Evolutionary conservation across 768 basidiomycete species (phyloP).

Genomic region (Rhodotorula paludigena): DNA sequence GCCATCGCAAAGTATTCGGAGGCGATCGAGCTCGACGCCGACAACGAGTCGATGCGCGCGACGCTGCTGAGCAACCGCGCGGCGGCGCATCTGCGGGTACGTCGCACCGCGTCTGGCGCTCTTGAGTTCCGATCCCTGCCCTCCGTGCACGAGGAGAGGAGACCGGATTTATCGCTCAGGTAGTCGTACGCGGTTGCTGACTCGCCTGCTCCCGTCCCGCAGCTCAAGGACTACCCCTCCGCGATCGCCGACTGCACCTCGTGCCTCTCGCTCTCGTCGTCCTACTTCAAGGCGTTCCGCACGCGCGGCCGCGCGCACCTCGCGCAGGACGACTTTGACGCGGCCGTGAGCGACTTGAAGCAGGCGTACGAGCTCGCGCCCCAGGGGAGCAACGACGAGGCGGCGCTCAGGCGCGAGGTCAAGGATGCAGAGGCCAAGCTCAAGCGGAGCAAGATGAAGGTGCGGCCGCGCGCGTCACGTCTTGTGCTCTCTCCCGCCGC

Average conservation of each 20-base stretch:
- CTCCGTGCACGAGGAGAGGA: no score
- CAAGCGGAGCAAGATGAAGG: constrained; percentile 84
- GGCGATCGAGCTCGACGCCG: constrained; percentile 60
- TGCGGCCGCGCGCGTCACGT: constrained; percentile 55
- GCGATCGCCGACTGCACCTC: constrained; percentile 67
- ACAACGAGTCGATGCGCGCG: constrained; percentile 74
- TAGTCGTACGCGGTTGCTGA: background rate
- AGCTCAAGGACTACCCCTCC: constrained; percentile 64
- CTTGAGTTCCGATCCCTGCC: background rate
- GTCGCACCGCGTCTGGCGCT: background rate
- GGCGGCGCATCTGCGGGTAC: constrained; percentile 53
- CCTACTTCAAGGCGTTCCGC: constrained; percentile 77
- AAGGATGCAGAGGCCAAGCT: constrained; percentile 75
- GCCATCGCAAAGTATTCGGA: constrained; percentile 67
- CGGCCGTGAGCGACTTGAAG: constrained; percentile 68
- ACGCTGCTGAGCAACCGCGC: constrained; percentile 78
- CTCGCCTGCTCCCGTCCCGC: background rate
- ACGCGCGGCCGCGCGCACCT: constrained; percentile 77
- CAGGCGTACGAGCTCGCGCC: constrained; percentile 68
- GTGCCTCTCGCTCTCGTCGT: constrained; percentile 60
- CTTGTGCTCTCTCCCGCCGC: no score
- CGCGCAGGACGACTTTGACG: constrained; percentile 68
- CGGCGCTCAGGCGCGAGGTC: constrained; percentile 61
- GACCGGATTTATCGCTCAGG: background rate
- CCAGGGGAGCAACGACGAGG: constrained; percentile 56